These are phyloP conservation scores for Collybia sp. DNA, from an alignment of 768 basidiomycete genomes.

Conservation along the genomic window DNA sequence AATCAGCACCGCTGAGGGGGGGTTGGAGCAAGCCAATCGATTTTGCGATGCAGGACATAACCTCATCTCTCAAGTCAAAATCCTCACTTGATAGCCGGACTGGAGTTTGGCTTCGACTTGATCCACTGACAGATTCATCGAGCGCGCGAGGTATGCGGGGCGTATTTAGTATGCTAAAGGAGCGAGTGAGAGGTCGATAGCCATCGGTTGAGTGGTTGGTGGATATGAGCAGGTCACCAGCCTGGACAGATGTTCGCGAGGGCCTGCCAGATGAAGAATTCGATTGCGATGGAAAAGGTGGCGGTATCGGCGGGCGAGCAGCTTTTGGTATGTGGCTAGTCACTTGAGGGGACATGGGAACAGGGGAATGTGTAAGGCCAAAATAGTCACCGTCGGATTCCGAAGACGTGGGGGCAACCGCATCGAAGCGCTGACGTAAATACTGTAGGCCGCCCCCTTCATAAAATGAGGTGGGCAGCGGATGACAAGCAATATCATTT, in stretches of 20 bases:
- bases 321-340: constrained; percentile 6
- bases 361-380: constrained; percentile 25
- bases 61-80: constrained; percentile 93
- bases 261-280: constrained; percentile 14
- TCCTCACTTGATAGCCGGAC: constrained; percentile 49
- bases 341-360: constrained; percentile 20
- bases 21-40: constrained; percentile 94
- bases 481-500: constrained; percentile 95
- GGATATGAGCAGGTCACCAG: constrained; percentile 70
- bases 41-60: constrained; percentile 97
- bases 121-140: constrained; percentile 21
- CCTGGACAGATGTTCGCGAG: constrained; percentile 63
- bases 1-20: constrained; percentile 64
- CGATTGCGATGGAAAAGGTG: constrained; percentile 3
- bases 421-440: constrained; percentile 87
- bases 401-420: constrained; percentile 37
- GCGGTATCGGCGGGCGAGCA: constrained; percentile 4
- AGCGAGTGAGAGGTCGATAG: constrained; percentile 40
- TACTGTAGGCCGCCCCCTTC: constrained; percentile 87
- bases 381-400: constrained; percentile 61
- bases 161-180: constrained; percentile 45
- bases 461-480: constrained; percentile 87
- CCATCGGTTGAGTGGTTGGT: constrained; percentile 42
- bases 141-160: constrained; percentile 35
- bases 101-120: constrained; percentile 10